These are phyloP conservation scores for Fusarium penzigii DNA, from an alignment of 2,329 filamentous ascomycete species.

Conservation along the genomic window DNA sequence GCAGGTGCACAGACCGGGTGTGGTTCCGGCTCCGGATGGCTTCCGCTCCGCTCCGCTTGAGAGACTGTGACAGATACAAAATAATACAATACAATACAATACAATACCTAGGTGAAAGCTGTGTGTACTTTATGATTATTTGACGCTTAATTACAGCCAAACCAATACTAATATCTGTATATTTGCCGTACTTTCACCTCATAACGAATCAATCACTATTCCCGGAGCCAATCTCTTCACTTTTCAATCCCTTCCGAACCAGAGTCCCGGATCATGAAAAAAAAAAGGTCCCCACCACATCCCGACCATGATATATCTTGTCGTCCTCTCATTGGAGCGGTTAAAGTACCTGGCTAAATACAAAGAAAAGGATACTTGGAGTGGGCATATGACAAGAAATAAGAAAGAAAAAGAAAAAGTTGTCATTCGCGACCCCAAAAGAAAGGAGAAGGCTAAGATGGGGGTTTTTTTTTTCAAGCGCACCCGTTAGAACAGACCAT, in stretches of 20 bases:
- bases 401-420: neutral
- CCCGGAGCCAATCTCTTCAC: neutral
- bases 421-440: neutral
- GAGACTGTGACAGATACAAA: too few species aligned
- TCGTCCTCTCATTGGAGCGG: slow-evolving; percentile 11
- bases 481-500: slow-evolving; percentile 7
- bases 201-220: too few species aligned
- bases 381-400: too few species aligned
- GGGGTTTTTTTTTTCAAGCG: slow-evolving; percentile 5
- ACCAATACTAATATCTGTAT: too few species aligned
- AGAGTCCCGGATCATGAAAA: neutral
- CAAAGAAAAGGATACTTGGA: too few species aligned
- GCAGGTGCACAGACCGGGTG: neutral
- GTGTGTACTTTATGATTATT: too few species aligned
- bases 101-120: too few species aligned
- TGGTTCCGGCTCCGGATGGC: neutral
- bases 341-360: slow-evolving; percentile 17
- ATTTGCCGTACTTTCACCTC: too few species aligned
- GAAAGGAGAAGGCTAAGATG: neutral
- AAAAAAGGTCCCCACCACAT: neutral
- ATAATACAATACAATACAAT: too few species aligned
- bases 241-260: neutral
- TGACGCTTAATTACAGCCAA: too few species aligned
- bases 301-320: neutral
- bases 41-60: neutral